Conservation (phyloP, 176 grass and related monocot species). For the Avena sativa region DNA sequence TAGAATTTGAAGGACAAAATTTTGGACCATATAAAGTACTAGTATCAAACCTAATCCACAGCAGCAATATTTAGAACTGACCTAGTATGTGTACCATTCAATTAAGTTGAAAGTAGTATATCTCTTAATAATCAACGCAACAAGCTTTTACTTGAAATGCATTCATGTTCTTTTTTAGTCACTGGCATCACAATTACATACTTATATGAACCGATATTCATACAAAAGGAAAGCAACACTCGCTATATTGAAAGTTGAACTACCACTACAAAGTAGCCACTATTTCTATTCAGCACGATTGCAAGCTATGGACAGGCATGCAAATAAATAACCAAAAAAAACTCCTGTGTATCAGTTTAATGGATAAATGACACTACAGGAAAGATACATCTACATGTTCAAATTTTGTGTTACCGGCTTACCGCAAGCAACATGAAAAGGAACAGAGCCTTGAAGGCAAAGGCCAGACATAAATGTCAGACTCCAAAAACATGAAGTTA, state of each 20-base stretch:
- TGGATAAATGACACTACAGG: background rate
- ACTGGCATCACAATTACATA: background rate
- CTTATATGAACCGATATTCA: slow-evolving; percentile 25
- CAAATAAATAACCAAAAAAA: background rate
- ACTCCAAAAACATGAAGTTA: background rate
- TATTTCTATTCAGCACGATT: background rate
- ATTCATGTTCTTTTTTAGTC: background rate
- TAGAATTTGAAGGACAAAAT: background rate
- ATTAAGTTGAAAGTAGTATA: background rate
- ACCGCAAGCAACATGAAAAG: slow-evolving; percentile 2
- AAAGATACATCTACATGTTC: slow-evolving; percentile 7
- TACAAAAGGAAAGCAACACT: background rate
- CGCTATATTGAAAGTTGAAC: background rate
- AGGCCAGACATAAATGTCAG: background rate
- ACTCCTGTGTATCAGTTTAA: background rate
- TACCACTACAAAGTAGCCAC: background rate
- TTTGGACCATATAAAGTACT: background rate
- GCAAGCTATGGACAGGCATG: background rate
- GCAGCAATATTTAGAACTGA: background rate
- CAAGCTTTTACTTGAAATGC: background rate
- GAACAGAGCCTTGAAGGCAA: background rate
- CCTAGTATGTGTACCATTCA: background rate
- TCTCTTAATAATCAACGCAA: background rate
- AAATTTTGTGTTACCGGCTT: background rate
- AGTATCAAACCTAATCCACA: slow-evolving; percentile 1